A percentile compares a stretch with the other conserved stretches of the same genome.
Evolutionary conservation across 1,284 basidiomycete genomes (phyloP).

Genomic region (Ceratorhiza oryzae-sativae): DNA sequence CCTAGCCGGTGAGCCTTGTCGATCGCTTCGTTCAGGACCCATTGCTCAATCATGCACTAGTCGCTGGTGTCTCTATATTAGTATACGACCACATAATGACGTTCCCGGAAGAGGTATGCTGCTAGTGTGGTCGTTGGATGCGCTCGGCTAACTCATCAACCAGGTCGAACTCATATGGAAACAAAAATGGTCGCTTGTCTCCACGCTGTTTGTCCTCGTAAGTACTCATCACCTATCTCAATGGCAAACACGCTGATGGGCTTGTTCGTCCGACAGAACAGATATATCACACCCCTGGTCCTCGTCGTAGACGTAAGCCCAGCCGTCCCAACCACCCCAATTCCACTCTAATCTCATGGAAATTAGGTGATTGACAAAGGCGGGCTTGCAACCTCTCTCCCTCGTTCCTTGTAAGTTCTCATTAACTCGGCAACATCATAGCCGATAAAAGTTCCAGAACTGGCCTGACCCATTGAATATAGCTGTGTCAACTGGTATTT

Average conservation of each 20-base stretch:
- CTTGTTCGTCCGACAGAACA: too few relatives aligned
- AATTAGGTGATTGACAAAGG: conserved; percentile 30
- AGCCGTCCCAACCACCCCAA: background rate
- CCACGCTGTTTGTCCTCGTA: conserved; percentile 18
- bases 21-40: background rate
- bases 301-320: conserved; percentile 18
- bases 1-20: conserved; percentile 21
- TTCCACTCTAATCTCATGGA: background rate
- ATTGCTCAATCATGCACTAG: conserved; percentile 37
- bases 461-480: too few relatives aligned
- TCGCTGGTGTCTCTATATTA: conserved; percentile 43
- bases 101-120: conserved; percentile 45
- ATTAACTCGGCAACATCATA: background rate
- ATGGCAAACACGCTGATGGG: background rate
- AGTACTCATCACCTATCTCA: background rate
- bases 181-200: conserved; percentile 24
- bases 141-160: background rate
- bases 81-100: conserved; percentile 47
- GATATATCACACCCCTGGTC: conserved; percentile 24
- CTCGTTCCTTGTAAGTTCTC: conserved; percentile 24
- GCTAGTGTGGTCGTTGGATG: background rate
- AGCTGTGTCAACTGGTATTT: conserved; percentile 35
- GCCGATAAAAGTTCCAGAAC: background rate
- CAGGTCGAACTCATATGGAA: conserved; percentile 29
- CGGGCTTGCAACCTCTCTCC: conserved; percentile 4